phyloP scores from a whole-genome alignment of 2,329 filamentous ascomycete genomes.

The Ophiostoma sp. region DNA sequence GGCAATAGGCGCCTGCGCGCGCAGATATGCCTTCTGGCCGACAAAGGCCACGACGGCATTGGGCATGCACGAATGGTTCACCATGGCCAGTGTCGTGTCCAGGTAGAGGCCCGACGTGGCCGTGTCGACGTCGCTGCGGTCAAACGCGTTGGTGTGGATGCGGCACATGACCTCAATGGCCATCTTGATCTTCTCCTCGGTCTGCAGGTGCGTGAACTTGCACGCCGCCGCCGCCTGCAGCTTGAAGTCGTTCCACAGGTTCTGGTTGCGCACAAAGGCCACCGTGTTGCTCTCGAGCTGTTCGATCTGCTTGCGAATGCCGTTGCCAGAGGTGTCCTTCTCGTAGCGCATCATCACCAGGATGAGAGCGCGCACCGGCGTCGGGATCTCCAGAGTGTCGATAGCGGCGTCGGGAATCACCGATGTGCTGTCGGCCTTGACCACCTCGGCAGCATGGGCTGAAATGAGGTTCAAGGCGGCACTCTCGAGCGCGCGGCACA shows the following conservation, averaged over 20 bases:
- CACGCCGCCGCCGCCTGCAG: constrained; percentile 48
- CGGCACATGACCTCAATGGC: constrained; percentile 49
- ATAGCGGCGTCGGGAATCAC: constrained; percentile 16
- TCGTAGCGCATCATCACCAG: constrained; percentile 43
- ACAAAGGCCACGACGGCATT: constrained; percentile 55
- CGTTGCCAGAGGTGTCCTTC: background rate
- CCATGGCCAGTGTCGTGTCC: constrained; percentile 52
- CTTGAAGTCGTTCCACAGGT: constrained; percentile 44
- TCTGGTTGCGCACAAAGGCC: constrained; percentile 33
- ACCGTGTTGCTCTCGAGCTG: constrained; percentile 45
- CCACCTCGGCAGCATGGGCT: background rate
- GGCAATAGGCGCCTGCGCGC: constrained; percentile 45
- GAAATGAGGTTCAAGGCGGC: background rate
- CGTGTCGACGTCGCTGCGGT: constrained; percentile 48
- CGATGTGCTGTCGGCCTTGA: background rate
- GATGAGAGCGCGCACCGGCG: constrained; percentile 49
- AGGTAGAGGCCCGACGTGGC: constrained; percentile 52
- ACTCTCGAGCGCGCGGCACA: constrained; percentile 36
- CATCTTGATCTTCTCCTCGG: constrained; percentile 35
- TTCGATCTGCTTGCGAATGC: constrained; percentile 32
- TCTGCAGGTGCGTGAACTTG: constrained; percentile 40
- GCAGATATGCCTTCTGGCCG: constrained; percentile 46
- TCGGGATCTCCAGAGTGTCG: constrained; percentile 40
- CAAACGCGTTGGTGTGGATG: constrained; percentile 59
- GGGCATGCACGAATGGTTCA: constrained; percentile 58